Base-by-base conservation (phyloP, 2,329 filamentous ascomycete species). In the Hypoxylon sp. region DNA sequence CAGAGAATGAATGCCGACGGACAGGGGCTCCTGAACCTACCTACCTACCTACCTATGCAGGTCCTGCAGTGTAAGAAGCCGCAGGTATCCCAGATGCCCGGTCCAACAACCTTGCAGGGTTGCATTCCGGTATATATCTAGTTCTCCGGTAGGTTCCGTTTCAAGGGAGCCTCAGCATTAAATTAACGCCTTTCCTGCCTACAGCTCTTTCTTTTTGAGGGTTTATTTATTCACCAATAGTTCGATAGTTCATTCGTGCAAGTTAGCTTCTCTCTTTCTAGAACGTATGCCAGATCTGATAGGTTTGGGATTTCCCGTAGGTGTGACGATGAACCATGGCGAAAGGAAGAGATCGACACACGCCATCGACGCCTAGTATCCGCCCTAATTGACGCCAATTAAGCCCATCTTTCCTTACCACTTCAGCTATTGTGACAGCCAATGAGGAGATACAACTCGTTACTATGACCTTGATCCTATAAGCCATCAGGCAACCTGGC, bases 291-390 rank as follows among this genome's bases (percentile, higher is more conserved):
- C 19, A 30, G 54, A 9, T 16, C 54, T 48, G 9, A 29, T 32
- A n/a, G 6, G 37, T 3, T 41, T 41, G 16, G 37, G 8, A 41
- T 30, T n/a, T 27, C 25, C 25, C 25, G 25, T 41, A 41, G 16
- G 25, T 19, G 2, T 4, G n/a, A 21, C 37, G 5, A n/a, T 5
- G n/a, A 32, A 39, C 21, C 21, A 34, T 50, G n/a, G 27, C 12
- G 11, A 48, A 61, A 52, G 34, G 58, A 63, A 52, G 63, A 61
- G 59, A 68, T 63, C 41, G 23, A 23, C 55, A 23, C 55, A 60
- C 51, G 54, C 52, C 62, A 54, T 30, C 9, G 19, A 65, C 29
- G 58, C 37, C 51, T 37, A 48, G 2, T 2, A 21, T 50, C 3
- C 16, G 29, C 27, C 27, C 23, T 54, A 47, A 55, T 25, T 51